Evolutionary conservation across 1,284 basidiomycete species (phyloP), one percentile per base, ranked within the genome.

Genomic region (Boletellus sp.): DNA sequence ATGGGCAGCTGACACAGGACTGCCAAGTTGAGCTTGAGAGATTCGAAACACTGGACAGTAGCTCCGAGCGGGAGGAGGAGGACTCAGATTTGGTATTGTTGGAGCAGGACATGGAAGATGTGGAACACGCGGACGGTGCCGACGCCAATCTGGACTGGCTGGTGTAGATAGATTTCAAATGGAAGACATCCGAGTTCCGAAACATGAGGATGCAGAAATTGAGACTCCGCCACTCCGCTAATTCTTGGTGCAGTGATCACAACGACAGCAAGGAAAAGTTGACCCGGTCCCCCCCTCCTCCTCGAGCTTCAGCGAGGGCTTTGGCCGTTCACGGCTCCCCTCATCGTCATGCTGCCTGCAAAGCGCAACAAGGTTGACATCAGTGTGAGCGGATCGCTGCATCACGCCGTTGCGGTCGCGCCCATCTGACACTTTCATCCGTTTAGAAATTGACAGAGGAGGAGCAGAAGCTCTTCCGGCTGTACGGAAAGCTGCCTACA

Each of bases 401-500:
- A 4, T 3, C 38, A 32, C 34, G 22, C 4, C 25, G n/a, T 17
- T 22, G 17, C 25, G 10, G n/a, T 9, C n/a, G 16, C 29, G 7
- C 11, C 23, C 47, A 29, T 43, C 48, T 52, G 17, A 54, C 58
- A 14, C 26, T 2, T 1, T 20, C 10, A 6, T 25, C 3, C 20
- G 17, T 32, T 30, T 62, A 95, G 91, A 84, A 84, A 65, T 71
- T 97, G 72, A 83, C 79, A 56, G 86, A 89, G 64, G 88, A 96
- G 73, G 94, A 98, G 74, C 84, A 94, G 71, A 89, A 93, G 73
- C 82, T 96, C 54, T 94, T 96, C 74, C 81, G 86, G 61, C 82
- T 93, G 64, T 98, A 98, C 71, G 94, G 94, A 53, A 95, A 94
- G 71, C 74, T 96, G 23, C 94, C 94, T 14, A 84, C 82, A 14